Evolutionary conservation across 2,329 filamentous ascomycete genomes (phyloP), one percentile per base, ranked within the genome.

Genomic region (Calonectria leucothoes): DNA sequence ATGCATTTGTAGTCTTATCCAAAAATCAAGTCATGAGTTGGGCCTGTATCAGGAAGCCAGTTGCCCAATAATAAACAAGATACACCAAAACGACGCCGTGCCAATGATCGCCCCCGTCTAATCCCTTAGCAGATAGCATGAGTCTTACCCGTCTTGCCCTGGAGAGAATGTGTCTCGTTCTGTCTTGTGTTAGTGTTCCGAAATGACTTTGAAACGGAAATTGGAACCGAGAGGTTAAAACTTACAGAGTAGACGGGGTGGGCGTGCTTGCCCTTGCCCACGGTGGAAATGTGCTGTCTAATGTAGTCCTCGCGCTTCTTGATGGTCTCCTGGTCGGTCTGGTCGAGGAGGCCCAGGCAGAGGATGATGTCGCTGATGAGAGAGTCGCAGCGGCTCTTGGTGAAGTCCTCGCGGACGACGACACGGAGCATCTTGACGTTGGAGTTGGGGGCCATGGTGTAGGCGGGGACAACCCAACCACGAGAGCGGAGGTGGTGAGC

Each of bases 401-500:
- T 94, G 79, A 98, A 98, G 85, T 98, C 96, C 85, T 98, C 96
- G 65, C 96, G 92, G 6, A 98, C 94, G 0, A 98, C 96, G 6
- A 98, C 92, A 45, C 96, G 93, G 88, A 98, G 92, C 90, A 98
- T 93, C 89, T 98, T 97, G 81, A 98, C 89, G 76, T 92, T 88
- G 23, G 94, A 95, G 82, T 98, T 90, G 23, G 96, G 96, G 0
- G 96, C 96, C 96, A 98, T 98, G 48, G 96, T 98, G 86, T 98
- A 98, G 0, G 96, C 96, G 0, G 96, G 96, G 0, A 98, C 94
- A 35, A 98, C 94, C 96, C 96, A 98, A 52, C 95, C 94, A 39
- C 95, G 91, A 76, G 94, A 92, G 66, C 96, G 93, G 31, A 98
- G 91, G 84, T 95, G 94, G 82, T 98, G 95, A 1, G 96, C 96